Evolutionary conservation across 805 yeast genomes (phyloP), one percentile per base, ranked within the genome.

Genomic region (Wickerhamiella kurtzmanii): DNA sequence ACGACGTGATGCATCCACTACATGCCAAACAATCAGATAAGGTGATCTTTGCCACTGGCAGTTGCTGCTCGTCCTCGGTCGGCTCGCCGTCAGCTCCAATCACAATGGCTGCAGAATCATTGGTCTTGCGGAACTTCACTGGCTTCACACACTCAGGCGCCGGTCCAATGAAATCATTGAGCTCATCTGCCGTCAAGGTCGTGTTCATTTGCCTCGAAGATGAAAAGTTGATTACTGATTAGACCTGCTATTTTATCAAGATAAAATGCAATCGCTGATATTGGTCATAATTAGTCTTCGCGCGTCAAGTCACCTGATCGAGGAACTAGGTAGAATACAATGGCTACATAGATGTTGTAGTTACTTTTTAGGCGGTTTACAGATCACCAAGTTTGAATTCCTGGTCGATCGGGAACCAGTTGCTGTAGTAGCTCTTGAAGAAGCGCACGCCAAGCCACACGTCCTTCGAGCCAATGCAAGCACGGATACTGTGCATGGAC

Each of bases 101-200:
- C 58, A 77, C 79, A 38, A 82, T 76, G 51, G 77, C 83, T 2
- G 66, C 71, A 9, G 53, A 40, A 11, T 60, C 63, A 13, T 52
- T 46, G 3, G 64, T 47, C 43, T 66, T 58, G 46, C 60, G 48
- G 46, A 64, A 71, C 45, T 74, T 80, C 9, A 79, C 80, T 0
- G 97, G 96, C 65, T 86, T 92, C 46, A 88, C 80, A 61, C 98
- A 92, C 0, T 96, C 97, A 22, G 84, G 79, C 0, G 95, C 94
- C 0, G 97, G 98, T 28, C 83, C 74, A 40, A 92, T 89, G 65
- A 87, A 92, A 64, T 92, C 98, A 64, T 92, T 92, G 82, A 92
- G 67, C 59, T 92, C 96, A 48, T 84, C 92, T 19, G 86, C 88
- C 6, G 94, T 82, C 46, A 89, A 70, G 38, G 88, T 68, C 1